Conservation (phyloP, 2,329 filamentous ascomycete species). For the Capronia coronata region DNA sequence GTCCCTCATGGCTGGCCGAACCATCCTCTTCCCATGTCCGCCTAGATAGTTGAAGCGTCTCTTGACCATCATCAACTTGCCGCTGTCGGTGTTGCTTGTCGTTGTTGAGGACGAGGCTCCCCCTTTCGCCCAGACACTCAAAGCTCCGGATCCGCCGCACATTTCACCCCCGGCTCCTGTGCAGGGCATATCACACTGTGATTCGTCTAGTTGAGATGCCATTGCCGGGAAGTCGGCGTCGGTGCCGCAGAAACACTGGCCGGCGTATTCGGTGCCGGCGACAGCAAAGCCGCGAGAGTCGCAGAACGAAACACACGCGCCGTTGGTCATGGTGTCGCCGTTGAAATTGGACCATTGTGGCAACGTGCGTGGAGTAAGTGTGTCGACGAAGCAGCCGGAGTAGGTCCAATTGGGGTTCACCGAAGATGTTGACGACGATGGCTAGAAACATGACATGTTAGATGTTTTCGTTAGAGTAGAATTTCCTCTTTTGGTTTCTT, state of each 20-base stretch:
- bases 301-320: constrained; percentile 48
- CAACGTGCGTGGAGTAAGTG: constrained; percentile 36
- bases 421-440: background rate
- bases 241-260: constrained; percentile 47
- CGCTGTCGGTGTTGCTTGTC: no score
- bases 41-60: background rate
- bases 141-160: constrained; percentile 44
- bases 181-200: constrained; percentile 28
- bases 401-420: constrained; percentile 21
- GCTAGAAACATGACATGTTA: background rate
- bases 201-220: constrained; percentile 13
- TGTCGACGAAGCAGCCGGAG: constrained; percentile 41
- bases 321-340: constrained; percentile 39
- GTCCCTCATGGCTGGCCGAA: no score
- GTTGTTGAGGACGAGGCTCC: background rate
- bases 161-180: constrained; percentile 42
- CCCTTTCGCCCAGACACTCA: constrained; percentile 24
- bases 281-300: constrained; percentile 40
- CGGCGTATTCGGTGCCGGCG: constrained; percentile 47
- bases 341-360: constrained; percentile 38
- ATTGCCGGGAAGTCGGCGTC: constrained; percentile 7
- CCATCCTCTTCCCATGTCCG: background rate
- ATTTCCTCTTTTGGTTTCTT: background rate
- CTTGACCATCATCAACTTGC: no score
- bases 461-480: background rate